Base-by-base conservation (phyloP, 2,329 filamentous ascomycete genomes). In the Nemania sp. region DNA sequence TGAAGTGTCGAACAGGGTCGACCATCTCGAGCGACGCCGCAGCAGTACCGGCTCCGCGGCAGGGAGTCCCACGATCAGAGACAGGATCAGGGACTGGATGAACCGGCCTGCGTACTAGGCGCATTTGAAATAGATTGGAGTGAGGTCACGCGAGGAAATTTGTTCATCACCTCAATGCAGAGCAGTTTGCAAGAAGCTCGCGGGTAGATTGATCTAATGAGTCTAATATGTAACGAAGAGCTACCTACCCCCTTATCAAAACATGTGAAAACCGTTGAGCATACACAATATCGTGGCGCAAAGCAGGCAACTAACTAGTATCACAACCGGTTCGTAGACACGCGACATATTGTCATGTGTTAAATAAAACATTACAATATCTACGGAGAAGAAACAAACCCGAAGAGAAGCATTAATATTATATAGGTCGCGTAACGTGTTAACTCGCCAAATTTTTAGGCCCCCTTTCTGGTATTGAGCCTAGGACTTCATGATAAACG, bases 81-180 rank as follows among this genome's bases (percentile, higher is more conserved):
- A 73, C 9, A 70, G 60, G 64, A 67, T 73, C 35, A 68, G 55
- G 49, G 61, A 68, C 34, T 59, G 68, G 68, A 66, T 72, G 67
- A 73, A 73, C 42, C 60, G 70, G 21, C 71, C 71, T 35, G 71
- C 71, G 37, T 72, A 68, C 57, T 73, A 60, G 54, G 12, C 25
- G 4, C 25, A 17, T 17, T 2, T 34, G 15, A 15, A 29, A 48
- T 6, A 5, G 34, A n/a, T 2, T 48, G 21, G 47, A 13, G 55
- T 35, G 25, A 32, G n/a, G 29, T 20, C 12, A 39, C 25, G 25
- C 25, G 25, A 29, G 25, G 25, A 29, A 29, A 29, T 29, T n/a
- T 29, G 25, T 29, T 29, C 7, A 29, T 29, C 25, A 29, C 25
- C 4, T 29, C 15, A 11, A n/a, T 39, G 15, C 15, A 39, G 35